Evolutionary conservation across 495 filamentous ascomycete species (phyloP), one percentile per base, ranked within the genome.

Genomic region (Diplogelasinospora grovesii): DNA sequence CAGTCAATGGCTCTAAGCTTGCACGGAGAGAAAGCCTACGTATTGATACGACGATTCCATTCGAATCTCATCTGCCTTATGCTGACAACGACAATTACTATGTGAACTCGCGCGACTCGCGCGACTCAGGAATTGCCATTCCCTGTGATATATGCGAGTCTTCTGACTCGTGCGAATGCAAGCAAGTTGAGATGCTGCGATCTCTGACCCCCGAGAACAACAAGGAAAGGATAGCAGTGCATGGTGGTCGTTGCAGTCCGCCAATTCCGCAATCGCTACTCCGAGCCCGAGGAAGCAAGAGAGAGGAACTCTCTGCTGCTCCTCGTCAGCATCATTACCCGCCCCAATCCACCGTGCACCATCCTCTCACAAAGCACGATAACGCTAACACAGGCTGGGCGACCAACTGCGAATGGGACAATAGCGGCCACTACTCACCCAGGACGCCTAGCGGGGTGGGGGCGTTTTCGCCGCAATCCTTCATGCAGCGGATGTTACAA

Each of bases 391-490:
- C n/a, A n/a, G n/a, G n/a, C n/a, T n/a, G n/a, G n/a, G n/a, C n/a
- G n/a, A n/a, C n/a, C n/a, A n/a, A n/a, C n/a, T n/a, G n/a, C n/a
- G n/a, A n/a, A n/a, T n/a, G n/a, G n/a, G n/a, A n/a, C n/a, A n/a
- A n/a, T n/a, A n/a, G n/a, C n/a, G n/a, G n/a, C n/a, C n/a, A n/a
- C n/a, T n/a, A n/a, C n/a, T n/a, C n/a, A n/a, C n/a, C n/a, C 8
- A n/a, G 8, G 5, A 16, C 19, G 0, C 30, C 22, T 13, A 28
- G 24, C 8, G 36, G 14, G 2, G 41, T 32, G 2, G 45, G 42
- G 10, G 16, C 41, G 7, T 57, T 49, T 21, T 57, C 54, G 23
- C 54, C 54, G 8, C 52, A 57, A 29, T 52, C 48, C 11, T 57
- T 57, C 14, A 55, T 49, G 19, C 42, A 55, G 39, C 34, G 54